These are phyloP conservation scores for Papiliotrema nemorosa DNA, from an alignment of 1,284 basidiomycete species.

Conservation along the genomic window DNA sequence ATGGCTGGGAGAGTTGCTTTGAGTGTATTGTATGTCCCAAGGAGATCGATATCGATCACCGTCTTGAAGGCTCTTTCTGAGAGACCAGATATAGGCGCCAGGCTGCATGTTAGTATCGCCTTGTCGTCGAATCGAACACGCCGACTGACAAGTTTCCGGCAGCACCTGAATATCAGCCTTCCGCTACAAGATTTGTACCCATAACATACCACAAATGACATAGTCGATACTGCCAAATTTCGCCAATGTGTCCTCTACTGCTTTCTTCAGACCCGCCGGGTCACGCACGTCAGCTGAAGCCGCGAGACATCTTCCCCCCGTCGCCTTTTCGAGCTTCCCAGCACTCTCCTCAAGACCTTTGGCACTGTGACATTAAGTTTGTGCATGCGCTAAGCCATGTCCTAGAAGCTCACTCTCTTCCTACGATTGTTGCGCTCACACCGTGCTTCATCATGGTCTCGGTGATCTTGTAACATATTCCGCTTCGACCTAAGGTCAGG, in stretches of 20 bases:
- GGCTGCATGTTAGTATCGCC: slow-evolving; percentile 37
- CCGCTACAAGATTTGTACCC: not conserved
- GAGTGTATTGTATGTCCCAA: slow-evolving; percentile 91
- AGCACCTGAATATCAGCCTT: slow-evolving; percentile 57
- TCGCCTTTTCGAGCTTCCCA: slow-evolving; percentile 64
- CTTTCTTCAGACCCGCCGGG: slow-evolving; percentile 66
- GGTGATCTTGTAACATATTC: slow-evolving; percentile 88
- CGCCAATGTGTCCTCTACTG: slow-evolving; percentile 70
- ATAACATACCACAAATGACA: slow-evolving; percentile 74
- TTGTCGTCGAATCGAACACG: not conserved
- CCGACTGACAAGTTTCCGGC: slow-evolving; percentile 71
- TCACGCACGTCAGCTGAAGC: slow-evolving; percentile 80
- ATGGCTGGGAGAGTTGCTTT: slow-evolving; percentile 80
- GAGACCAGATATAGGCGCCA: slow-evolving; percentile 73
- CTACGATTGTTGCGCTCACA: slow-evolving; percentile 74
- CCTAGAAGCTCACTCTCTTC: slow-evolving; percentile 65
- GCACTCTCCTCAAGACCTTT: slow-evolving; percentile 72
- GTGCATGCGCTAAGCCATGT: not conserved
- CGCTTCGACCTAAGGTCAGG: slow-evolving; percentile 55
- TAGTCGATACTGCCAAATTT: slow-evolving; percentile 87
- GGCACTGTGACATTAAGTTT: no score
- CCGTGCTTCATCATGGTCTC: slow-evolving; percentile 83
- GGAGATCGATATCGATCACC: slow-evolving; percentile 88
- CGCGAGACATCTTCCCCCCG: slow-evolving; percentile 69
- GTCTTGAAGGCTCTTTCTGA: slow-evolving; percentile 88